Evolutionary conservation across 768 basidiomycete species (phyloP).

Genomic region (Xanthoconium stramineum): DNA sequence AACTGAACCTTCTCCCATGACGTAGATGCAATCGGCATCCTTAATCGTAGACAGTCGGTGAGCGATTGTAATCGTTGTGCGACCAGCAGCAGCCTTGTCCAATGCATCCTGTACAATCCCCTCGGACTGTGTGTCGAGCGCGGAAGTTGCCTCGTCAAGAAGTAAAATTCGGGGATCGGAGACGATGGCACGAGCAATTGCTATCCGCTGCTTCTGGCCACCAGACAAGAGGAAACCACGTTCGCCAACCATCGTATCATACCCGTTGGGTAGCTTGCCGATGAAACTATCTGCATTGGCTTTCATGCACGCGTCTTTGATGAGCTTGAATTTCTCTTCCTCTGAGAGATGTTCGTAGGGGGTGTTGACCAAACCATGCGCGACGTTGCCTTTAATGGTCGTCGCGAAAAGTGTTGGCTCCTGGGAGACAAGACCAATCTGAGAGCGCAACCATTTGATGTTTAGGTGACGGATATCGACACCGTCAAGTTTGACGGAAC

Average conservation of each 20-base stretch:
- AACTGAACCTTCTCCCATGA: constrained; percentile 85
- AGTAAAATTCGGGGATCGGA: constrained; percentile 79
- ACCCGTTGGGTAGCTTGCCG: constrained; percentile 69
- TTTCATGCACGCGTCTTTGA: constrained; percentile 85
- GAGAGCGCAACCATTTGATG: constrained; percentile 79
- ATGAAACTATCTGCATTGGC: constrained; percentile 92
- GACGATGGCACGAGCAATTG: constrained; percentile 87
- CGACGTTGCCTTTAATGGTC: constrained; percentile 78
- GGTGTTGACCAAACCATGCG: constrained; percentile 80
- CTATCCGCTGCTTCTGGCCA: constrained; percentile 85
- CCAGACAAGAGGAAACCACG: constrained; percentile 83
- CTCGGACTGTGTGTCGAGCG: constrained; percentile 83
- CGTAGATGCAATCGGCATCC: constrained; percentile 78
- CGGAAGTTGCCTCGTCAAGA: constrained; percentile 87
- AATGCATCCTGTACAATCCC: constrained; percentile 89
- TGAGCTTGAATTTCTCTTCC: constrained; percentile 69
- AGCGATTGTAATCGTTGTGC: constrained; percentile 79
- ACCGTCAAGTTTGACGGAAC: constrained; percentile 67
- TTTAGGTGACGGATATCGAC: constrained; percentile 71
- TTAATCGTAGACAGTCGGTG: constrained; percentile 83
- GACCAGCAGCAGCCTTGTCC: constrained; percentile 77
- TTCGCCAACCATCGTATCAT: constrained; percentile 87
- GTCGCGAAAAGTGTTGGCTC: constrained; percentile 87
- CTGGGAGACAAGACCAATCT: constrained; percentile 87
- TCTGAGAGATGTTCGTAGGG: constrained; percentile 60